Evolutionary conservation across 176 grass and related monocot genomes (phyloP).

Genomic region (Thinopyrum elongatum): DNA sequence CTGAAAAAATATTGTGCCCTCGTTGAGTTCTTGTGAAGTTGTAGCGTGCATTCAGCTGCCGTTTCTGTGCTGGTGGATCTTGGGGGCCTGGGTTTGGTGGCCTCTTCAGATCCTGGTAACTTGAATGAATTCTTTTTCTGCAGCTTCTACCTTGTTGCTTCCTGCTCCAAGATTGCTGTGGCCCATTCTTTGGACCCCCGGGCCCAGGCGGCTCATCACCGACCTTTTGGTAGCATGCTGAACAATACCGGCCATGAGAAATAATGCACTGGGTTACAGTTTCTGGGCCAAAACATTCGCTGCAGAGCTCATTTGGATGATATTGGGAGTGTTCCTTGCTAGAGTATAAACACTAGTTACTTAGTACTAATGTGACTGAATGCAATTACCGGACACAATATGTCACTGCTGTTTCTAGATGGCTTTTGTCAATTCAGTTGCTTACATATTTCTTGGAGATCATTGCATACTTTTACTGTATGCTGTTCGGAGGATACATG

Average conservation of each 20-base stretch:
- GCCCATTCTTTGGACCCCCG: conserved; percentile 1
- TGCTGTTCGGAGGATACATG: neutral
- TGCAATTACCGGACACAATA: no score
- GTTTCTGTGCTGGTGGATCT: neutral
- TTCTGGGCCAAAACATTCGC: neutral
- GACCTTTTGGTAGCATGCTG: conserved; percentile 17
- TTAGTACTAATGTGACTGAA: no score
- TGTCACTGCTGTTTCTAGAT: no score
- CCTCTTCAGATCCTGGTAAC: conserved; percentile 40
- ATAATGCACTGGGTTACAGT: neutral
- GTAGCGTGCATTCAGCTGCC: neutral
- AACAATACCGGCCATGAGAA: neutral
- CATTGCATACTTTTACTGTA: neutral
- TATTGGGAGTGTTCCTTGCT: no score
- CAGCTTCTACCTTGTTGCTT: conserved; percentile 50
- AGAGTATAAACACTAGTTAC: no score
- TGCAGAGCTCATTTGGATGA: neutral
- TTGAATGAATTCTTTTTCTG: neutral
- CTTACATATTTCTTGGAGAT: no score
- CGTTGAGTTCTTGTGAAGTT: conserved; percentile 6
- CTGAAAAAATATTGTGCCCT: neutral
- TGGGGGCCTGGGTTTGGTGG: conserved; percentile 12
- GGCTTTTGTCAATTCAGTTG: no score
- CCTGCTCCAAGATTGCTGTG: conserved; percentile 44
- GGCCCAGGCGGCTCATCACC: conserved; percentile 27